A percentile compares a stretch with the other conserved stretches of the same genome.
Conservation (phyloP, 805 yeast genomes). For the Huiozyma naganishii region DNA sequence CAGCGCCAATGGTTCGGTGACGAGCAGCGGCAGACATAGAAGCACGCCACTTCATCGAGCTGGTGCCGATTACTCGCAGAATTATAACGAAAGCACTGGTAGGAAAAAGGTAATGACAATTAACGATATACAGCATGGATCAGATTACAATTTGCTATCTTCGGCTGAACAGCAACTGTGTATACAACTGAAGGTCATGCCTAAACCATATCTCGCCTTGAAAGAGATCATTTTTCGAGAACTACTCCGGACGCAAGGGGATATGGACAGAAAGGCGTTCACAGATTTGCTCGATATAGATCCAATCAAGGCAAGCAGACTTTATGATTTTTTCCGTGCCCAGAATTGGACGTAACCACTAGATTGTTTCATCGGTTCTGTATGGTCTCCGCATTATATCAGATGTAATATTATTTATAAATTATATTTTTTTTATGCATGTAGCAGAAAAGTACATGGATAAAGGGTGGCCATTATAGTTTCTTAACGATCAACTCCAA, state of each 20-base stretch:
- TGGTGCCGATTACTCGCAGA: conserved; percentile 17
- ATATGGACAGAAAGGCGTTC: conserved; percentile 73
- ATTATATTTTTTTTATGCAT: background rate
- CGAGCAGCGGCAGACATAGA: conserved; percentile 20
- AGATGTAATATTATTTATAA: conserved; percentile 1
- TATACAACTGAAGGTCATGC: conserved; percentile 69
- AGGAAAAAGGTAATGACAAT: conserved; percentile 37
- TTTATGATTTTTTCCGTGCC: conserved; percentile 84
- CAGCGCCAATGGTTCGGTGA: conserved; percentile 13
- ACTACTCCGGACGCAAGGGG: conserved; percentile 74
- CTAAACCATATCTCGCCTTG: conserved; percentile 89
- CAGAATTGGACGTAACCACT: conserved; percentile 65
- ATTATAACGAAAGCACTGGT: conserved; percentile 17
- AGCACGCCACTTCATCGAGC: conserved; percentile 19
- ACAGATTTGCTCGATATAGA: conserved; percentile 77
- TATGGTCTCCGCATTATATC: background rate
- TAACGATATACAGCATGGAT: conserved; percentile 62
- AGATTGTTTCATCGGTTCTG: background rate
- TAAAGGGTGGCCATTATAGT: conserved; percentile 8
- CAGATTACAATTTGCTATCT: conserved; percentile 73
- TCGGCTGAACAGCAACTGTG: conserved; percentile 85
- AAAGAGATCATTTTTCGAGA: conserved; percentile 85
- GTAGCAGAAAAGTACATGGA: background rate
- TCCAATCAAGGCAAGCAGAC: conserved; percentile 71
- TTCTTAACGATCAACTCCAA: conserved; percentile 26